A percentile compares a stretch with the other conserved stretches of the same genome.
Evolutionary conservation across 805 yeast genomes (phyloP).

Genomic region (Cyberlindnera mycetangii): DNA sequence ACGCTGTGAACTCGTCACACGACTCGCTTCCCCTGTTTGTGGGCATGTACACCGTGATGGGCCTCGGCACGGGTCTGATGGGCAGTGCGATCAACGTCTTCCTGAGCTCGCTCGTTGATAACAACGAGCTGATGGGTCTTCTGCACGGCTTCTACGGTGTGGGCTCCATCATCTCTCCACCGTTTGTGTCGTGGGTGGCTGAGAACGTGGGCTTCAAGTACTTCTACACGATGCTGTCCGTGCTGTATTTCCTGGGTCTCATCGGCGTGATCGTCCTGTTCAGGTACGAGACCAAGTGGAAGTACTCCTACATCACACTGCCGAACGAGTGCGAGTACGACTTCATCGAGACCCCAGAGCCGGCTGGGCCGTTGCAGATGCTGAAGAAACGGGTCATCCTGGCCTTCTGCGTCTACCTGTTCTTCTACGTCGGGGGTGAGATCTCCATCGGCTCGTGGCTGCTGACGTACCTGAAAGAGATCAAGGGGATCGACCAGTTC

Average conservation of each 20-base stretch:
- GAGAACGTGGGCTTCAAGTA: conserved; percentile 24
- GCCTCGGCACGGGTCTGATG: conserved; percentile 53
- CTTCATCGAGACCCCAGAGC: neutral
- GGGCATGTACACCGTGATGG: conserved; percentile 38
- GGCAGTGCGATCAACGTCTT: conserved; percentile 56
- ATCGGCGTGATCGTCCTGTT: conserved; percentile 40
- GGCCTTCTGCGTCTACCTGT: conserved; percentile 48
- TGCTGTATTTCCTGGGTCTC: conserved; percentile 32
- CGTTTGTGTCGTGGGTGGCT: conserved; percentile 48
- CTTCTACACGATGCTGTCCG: conserved; percentile 33
- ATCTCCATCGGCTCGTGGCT: conserved; percentile 71
- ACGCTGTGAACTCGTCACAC: conserved; percentile 32
- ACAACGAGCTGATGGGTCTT: conserved; percentile 56
- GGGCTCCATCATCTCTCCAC: conserved; percentile 70
- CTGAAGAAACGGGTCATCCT: conserved; percentile 38
- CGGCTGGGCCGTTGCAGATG: conserved; percentile 14
- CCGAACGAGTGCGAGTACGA: neutral
- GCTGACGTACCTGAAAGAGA: conserved; percentile 55
- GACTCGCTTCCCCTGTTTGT: conserved; percentile 41
- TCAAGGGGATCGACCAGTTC: conserved; percentile 45
- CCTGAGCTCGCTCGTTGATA: conserved; percentile 42
- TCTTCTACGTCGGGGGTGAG: conserved; percentile 68
- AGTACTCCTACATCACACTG: conserved; percentile 26
- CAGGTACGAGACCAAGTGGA: conserved; percentile 38
- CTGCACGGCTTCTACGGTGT: conserved; percentile 70